Base-by-base conservation (phyloP, 2,329 filamentous ascomycete genomes). In the Fusarium sp. region DNA sequence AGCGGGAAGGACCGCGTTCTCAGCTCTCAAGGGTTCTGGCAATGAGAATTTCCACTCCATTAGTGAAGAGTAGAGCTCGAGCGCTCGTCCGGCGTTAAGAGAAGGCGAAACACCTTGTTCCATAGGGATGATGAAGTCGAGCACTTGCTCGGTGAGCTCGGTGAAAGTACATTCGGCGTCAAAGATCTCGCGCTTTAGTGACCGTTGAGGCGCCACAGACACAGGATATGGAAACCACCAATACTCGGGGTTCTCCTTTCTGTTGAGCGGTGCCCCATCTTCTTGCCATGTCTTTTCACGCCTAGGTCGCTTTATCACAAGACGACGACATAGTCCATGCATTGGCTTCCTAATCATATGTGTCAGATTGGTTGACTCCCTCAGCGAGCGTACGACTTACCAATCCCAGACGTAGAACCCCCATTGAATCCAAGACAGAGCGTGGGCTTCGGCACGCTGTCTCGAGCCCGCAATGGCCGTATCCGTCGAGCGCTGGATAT, bases 401-500 rank as follows among this genome's bases (percentile, higher is more conserved):
- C 68, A 70, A n/a, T 70, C 68, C 62, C 53, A 70, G 8, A 55
- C 25, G 24, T 70, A 70, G 45, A 70, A 70, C 5, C 68, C 68
- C 68, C 68, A 70, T 25, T 66, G 61, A 10, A 67, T 70, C 68
- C 62, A 70, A 4, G 68, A 70, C 46, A 70, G 20, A 15, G 68
- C 68, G 14, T 67, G 66, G 2, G 57, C 62, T 25, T 70, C 66
- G 6, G 62, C 46, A 18, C 62, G 34, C 24, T 70, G 61, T n/a
- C 67, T 53, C 2, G 55, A 57, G 3, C 67, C 67, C 25, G 66
- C 44, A 30, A 66, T 60, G 7, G 66, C 66, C 9, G 55, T 57
- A 7, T 70, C 66, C 0, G 50, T 47, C 12, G 66, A 70, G 12
- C 61, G 66, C 8, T 56, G 53, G 5, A 62, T 12, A 9, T 70